Conservation (phyloP, 305 asterid species). For the Fraxinus nigra region DNA sequence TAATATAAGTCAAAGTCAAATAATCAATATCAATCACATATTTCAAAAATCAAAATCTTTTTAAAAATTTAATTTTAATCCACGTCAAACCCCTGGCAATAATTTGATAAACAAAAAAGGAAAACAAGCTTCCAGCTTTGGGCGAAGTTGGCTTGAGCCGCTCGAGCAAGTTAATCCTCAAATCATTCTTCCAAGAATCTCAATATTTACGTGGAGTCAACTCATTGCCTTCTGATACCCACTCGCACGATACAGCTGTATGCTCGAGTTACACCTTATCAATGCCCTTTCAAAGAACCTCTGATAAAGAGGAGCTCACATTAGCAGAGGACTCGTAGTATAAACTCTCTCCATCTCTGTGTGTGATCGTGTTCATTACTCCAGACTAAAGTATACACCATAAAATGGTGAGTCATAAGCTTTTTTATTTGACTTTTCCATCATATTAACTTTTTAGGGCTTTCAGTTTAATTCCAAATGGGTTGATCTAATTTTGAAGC, state of each 20-base stretch:
- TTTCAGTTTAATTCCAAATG: not conserved
- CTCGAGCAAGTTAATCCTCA: not conserved
- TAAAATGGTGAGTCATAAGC: not conserved
- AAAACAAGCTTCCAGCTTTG: not conserved
- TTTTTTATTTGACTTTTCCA: not conserved
- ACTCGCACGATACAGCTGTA: not conserved
- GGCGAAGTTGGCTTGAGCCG: not conserved
- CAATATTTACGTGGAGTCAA: not conserved
- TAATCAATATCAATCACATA: no score
- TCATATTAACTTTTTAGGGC: not conserved
- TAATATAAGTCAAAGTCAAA: no score
- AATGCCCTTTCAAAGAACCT: not conserved
- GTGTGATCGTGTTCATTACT: not conserved
- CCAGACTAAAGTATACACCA: not conserved
- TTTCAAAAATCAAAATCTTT: no score
- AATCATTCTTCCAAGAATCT: not conserved
- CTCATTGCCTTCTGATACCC: not conserved
- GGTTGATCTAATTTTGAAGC: not conserved
- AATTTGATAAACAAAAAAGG: not conserved
- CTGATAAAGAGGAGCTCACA: not conserved
- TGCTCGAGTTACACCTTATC: not conserved
- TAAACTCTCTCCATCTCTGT: not conserved
- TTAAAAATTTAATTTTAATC: no score
- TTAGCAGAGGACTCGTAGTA: not conserved
- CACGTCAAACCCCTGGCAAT: no score